Conservation (phyloP, 495 filamentous ascomycete species). For the Achaetomiella virescens region DNA sequence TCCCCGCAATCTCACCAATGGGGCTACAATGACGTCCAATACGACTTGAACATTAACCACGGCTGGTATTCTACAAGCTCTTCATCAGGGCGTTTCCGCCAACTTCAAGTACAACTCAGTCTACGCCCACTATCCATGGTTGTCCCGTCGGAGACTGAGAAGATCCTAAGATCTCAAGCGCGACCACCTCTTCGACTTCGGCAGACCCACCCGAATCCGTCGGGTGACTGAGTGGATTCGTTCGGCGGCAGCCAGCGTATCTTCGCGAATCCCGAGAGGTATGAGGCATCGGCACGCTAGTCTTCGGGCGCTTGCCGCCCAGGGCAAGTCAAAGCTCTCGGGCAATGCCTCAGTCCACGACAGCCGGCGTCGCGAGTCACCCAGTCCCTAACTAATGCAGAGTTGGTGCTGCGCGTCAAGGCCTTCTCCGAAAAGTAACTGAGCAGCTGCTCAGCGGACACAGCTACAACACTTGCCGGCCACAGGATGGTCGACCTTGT, state of each 20-base stretch:
- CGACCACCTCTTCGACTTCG: slow-evolving; percentile 66
- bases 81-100: slow-evolving; percentile 70
- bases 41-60: slow-evolving; percentile 58
- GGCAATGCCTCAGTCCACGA: slow-evolving; percentile 46
- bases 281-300: slow-evolving; percentile 57
- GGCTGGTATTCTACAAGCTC: slow-evolving; percentile 85
- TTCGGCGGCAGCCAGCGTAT: slow-evolving; percentile 59
- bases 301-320: slow-evolving; percentile 45
- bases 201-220: slow-evolving; percentile 50
- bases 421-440: slow-evolving; percentile 57
- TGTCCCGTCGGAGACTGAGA: slow-evolving; percentile 58
- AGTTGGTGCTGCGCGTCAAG: slow-evolving; percentile 54
- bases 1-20: slow-evolving; percentile 75
- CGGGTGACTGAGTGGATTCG: slow-evolving; percentile 51
- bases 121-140: slow-evolving; percentile 86
- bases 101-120: slow-evolving; percentile 74
- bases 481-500: slow-evolving; percentile 68
- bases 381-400: slow-evolving; percentile 51
- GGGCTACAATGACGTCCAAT: slow-evolving; percentile 50
- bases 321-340: slow-evolving; percentile 47
- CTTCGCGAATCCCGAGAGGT: slow-evolving; percentile 55
- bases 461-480: slow-evolving; percentile 51
- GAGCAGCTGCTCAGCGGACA: slow-evolving; percentile 58
- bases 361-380: slow-evolving; percentile 45
- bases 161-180: slow-evolving; percentile 67